Base-by-base conservation (phyloP, 140 eudicot genomes). In the Cichorium intybus region DNA sequence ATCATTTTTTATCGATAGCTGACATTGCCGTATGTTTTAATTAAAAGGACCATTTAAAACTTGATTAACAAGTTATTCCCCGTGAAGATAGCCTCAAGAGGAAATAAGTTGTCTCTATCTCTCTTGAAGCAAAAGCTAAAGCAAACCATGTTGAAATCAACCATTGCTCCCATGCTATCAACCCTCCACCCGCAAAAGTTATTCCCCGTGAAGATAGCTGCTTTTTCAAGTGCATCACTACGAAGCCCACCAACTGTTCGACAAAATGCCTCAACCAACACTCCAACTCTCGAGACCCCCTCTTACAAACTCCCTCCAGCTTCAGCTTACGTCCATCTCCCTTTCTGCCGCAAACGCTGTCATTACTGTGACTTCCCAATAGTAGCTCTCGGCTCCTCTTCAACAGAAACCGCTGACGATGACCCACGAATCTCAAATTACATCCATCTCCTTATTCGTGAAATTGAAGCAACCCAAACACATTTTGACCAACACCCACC, bases 331-430 rank as follows among this genome's bases (percentile, higher is more conserved):
- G 50, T 92, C 55, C 98, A 92, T 75, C 98, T 92, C 72, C 96
- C 98, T 6, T 92, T 92, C 81, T 92, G 98, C 74, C 88, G 98
- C 26, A 88, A 88, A 68, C 98, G 98, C 77, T 88, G 98, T 83
- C 95, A 92, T 64, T 92, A 92, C 60, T 88, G 98, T 45, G 96
- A 92, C 75, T 92, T 92, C 78, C 98, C 98, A n/a, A 83, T 92
- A 24, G 68, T 92, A n/a, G 98, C 98, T 37, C 85, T 92, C 4
- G 98, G 98, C 12, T 70, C 82, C 9, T 79, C 79, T 29, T 60
- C 81, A 7, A 50, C 84, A 7, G 65, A 69, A 56, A 24, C 78
- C 10, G 66, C 69, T 33, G 84, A 78, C 6, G 75, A 83, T 22
- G 98, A 88, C 81, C 98, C 98, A 10, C 71, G 96, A 41, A 75